Conservation (phyloP, 2,329 filamentous ascomycete species). For the Trichoderma breve region DNA sequence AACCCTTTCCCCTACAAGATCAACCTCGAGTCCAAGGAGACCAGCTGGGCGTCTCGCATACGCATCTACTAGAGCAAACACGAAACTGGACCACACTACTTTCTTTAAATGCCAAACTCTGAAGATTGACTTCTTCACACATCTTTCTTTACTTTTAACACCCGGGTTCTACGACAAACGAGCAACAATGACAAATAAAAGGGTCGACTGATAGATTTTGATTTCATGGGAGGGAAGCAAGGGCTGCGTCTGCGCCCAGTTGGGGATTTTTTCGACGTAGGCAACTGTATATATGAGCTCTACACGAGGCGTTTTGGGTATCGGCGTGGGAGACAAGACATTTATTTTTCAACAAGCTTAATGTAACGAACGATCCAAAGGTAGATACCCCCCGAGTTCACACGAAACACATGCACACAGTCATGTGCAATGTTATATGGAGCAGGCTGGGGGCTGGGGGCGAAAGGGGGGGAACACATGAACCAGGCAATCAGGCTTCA, state of each 20-base stretch:
- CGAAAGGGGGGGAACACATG: not conserved
- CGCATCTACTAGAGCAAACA: slow-evolving; percentile 59
- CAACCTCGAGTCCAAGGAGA: slow-evolving; percentile 77
- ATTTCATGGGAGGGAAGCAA: not conserved
- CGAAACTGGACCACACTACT: not conserved
- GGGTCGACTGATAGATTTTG: not conserved
- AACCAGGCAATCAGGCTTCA: not conserved
- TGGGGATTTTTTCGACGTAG: not conserved
- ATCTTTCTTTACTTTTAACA: not conserved
- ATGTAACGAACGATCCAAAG: not conserved
- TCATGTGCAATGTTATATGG: not conserved
- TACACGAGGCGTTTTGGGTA: slow-evolving; percentile 5
- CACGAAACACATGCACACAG: not conserved
- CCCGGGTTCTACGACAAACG: not conserved
- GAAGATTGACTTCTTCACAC: not conserved
- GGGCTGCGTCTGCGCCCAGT: not conserved
- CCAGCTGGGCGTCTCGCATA: slow-evolving; percentile 74
- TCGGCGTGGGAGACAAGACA: not conserved
- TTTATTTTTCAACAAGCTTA: not conserved
- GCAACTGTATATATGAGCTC: slow-evolving; percentile 11
- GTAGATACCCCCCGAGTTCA: slow-evolving; percentile 17
- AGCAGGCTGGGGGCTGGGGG: not conserved
- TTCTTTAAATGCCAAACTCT: not conserved
- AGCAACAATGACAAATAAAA: not conserved
- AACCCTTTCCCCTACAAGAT: slow-evolving; percentile 98